Conservation (phyloP, 2,329 filamentous ascomycete genomes). For the Fusarium sp. region DNA sequence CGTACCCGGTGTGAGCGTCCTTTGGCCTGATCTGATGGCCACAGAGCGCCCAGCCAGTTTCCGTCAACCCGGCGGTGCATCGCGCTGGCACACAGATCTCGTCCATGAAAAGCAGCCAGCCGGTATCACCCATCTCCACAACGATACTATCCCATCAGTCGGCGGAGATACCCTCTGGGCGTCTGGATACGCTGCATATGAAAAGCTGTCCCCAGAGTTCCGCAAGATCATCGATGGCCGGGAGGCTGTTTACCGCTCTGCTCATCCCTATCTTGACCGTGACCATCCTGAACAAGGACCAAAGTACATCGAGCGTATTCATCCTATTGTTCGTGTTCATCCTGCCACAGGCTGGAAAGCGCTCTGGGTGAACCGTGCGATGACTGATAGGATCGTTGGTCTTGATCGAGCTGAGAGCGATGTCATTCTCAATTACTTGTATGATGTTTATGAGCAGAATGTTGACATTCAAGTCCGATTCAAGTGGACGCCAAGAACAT, state of each 20-base stretch:
- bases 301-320: slow-evolving; percentile 71
- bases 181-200: slow-evolving; percentile 75
- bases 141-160: slow-evolving; percentile 70
- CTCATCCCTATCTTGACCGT: slow-evolving; percentile 74
- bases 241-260: slow-evolving; percentile 70
- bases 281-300: slow-evolving; percentile 68
- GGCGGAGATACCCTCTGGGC: slow-evolving; percentile 81
- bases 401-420: slow-evolving; percentile 76
- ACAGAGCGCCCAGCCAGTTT: slow-evolving; percentile 70
- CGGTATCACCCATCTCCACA: slow-evolving; percentile 75
- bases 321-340: slow-evolving; percentile 75
- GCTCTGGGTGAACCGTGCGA: slow-evolving; percentile 75
- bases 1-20: slow-evolving; percentile 69
- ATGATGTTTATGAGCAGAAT: slow-evolving; percentile 73
- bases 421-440: slow-evolving; percentile 72
- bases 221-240: slow-evolving; percentile 75
- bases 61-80: slow-evolving; percentile 73
- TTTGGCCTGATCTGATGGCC: slow-evolving; percentile 75
- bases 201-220: slow-evolving; percentile 76
- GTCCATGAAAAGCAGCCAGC: slow-evolving; percentile 77
- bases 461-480: slow-evolving; percentile 78
- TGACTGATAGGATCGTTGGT: slow-evolving; percentile 75
- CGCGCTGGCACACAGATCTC: slow-evolving; percentile 75
- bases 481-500: slow-evolving; percentile 73
- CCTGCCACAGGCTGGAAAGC: slow-evolving; percentile 80